These are phyloP conservation scores for Fusarium xyrophilum DNA, from an alignment of 2,329 filamentous ascomycete genomes.

Conservation along the genomic window DNA sequence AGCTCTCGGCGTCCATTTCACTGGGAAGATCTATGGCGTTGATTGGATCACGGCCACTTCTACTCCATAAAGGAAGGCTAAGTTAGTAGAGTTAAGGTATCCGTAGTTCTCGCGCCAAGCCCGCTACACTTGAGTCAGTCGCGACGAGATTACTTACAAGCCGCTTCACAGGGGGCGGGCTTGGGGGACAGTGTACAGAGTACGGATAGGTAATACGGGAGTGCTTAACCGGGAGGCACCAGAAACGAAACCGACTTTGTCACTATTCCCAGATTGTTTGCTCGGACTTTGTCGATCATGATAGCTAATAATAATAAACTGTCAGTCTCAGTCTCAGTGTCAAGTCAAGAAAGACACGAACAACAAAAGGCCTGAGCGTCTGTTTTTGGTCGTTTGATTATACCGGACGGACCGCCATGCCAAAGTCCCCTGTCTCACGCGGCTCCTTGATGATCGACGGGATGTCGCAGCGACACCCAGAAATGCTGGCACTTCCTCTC, in stretches of 20 bases:
- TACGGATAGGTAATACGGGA: background rate
- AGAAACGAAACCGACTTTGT: background rate
- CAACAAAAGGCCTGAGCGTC: background rate
- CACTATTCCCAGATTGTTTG: slow-evolving; percentile 1
- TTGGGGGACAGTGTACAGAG: background rate
- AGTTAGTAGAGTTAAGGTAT: no score
- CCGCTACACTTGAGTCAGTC: slow-evolving; percentile 31
- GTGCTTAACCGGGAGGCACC: slow-evolving; percentile 5
- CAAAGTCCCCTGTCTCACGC: slow-evolving; percentile 5
- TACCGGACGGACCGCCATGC: background rate
- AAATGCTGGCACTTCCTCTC: background rate
- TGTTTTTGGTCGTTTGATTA: background rate
- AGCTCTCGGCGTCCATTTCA: background rate
- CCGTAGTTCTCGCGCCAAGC: background rate
- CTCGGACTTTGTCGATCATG: slow-evolving; percentile 9
- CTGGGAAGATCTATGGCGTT: slow-evolving; percentile 19
- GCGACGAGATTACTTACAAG: slow-evolving; percentile 7
- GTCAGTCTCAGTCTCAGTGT: background rate
- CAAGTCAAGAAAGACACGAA: background rate
- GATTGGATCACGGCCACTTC: slow-evolving; percentile 8
- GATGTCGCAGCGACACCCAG: slow-evolving; percentile 1
- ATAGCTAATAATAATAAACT: background rate
- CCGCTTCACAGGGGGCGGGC: background rate
- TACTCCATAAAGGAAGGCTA: background rate
- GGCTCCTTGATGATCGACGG: slow-evolving; percentile 24